phyloP scores from a whole-genome alignment of 495 filamentous ascomycete species.

The Neohortaea acidophila region DNA sequence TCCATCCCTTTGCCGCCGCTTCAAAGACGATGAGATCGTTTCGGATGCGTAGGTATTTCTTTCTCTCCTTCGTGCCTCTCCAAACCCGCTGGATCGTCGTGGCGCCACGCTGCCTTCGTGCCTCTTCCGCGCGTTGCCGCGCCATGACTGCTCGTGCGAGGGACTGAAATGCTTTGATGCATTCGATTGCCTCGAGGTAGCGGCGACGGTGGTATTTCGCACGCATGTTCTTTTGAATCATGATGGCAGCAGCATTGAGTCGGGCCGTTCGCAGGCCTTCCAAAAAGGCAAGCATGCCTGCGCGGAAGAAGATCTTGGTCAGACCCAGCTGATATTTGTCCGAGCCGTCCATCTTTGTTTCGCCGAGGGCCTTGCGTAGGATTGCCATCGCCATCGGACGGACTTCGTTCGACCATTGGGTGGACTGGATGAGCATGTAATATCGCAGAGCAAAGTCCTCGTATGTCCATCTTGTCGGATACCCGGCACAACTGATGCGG shows the following conservation, averaged over 20 bases:
- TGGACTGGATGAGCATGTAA: conserved; percentile 92
- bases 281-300: conserved; percentile 94
- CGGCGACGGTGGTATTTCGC: conserved; percentile 89
- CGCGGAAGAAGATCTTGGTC: conserved; percentile 98
- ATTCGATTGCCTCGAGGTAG: conserved; percentile 71
- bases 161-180: conserved; percentile 69
- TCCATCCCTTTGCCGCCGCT: conserved; percentile 77
- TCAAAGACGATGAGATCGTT: conserved; percentile 73
- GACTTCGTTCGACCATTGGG: conserved; percentile 85
- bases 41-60: conserved; percentile 57
- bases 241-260: conserved; percentile 84
- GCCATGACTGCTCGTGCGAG: conserved; percentile 57
- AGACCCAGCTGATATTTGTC: conserved; percentile 94
- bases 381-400: conserved; percentile 86
- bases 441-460: conserved; percentile 96
- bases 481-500: conserved; percentile 92
- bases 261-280: conserved; percentile 83
- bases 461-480: conserved; percentile 97
- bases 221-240: conserved; percentile 97
- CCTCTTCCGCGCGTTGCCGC: conserved; percentile 60
- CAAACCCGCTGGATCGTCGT: conserved; percentile 91
- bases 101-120: conserved; percentile 69
- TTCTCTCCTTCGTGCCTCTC: conserved; percentile 77
- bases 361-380: conserved; percentile 72
- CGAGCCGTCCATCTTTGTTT: conserved; percentile 55